A percentile compares a stretch with the other conserved stretches of the same genome.
phyloP scores from a whole-genome alignment of 352 stramenopile species.

The Phytophthora chlamydospora region DNA sequence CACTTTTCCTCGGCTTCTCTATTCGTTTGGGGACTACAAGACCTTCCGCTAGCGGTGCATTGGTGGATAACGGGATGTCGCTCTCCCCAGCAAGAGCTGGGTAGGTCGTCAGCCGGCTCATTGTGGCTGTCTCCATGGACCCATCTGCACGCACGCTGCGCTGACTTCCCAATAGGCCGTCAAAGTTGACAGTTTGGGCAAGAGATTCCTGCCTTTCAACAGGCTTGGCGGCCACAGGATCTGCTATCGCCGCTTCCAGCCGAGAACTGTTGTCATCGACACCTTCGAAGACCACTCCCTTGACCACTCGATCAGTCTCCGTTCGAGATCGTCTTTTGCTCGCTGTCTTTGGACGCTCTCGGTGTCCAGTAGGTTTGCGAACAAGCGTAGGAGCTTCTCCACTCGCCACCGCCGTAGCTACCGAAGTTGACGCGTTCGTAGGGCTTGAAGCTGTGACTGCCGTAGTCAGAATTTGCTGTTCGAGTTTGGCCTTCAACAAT shows the following conservation, averaged over 20 bases:
- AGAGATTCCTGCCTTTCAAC: constrained; percentile 11
- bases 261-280: neutral
- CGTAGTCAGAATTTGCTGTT: constrained; percentile 70
- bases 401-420: neutral
- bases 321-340: constrained; percentile 14
- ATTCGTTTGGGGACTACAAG: constrained; percentile 21
- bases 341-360: constrained; percentile 18
- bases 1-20: constrained; percentile 33
- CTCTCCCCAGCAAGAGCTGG: constrained; percentile 4
- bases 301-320: constrained; percentile 14
- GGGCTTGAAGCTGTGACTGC: constrained; percentile 2
- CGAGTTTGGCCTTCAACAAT: constrained; percentile 58
- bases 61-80: neutral
- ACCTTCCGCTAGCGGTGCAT: neutral
- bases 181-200: constrained; percentile 1
- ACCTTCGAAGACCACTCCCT: constrained; percentile 4
- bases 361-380: constrained; percentile 1
- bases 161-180: constrained; percentile 18
- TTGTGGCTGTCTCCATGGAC: constrained; percentile 25
- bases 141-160: constrained; percentile 17
- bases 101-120: constrained; percentile 29
- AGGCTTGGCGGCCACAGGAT: neutral
- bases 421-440: neutral
- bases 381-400: neutral
- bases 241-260: neutral